phyloP scores from a whole-genome alignment of 768 basidiomycete species.

The Cyclocybe cylindracea region DNA sequence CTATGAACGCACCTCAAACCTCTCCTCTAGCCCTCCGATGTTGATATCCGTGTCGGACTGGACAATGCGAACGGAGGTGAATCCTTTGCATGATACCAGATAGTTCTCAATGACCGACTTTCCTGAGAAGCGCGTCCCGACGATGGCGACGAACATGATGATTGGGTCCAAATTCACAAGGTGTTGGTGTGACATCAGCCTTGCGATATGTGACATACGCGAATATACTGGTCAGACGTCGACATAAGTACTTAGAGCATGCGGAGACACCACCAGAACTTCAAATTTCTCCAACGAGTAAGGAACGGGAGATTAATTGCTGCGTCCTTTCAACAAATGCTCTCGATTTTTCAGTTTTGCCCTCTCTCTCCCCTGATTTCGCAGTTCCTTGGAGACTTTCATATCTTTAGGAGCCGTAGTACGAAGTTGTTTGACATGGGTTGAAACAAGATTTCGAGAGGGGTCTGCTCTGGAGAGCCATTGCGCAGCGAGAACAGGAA shows the following conservation, averaged over 20 bases:
- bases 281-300: too few species aligned
- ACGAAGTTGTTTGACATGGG: constrained; percentile 79
- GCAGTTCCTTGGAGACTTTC: constrained; percentile 62
- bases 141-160: constrained; percentile 67
- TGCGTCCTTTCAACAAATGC: not conserved
- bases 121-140: constrained; percentile 64
- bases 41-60: constrained; percentile 14
- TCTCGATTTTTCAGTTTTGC: constrained; percentile 36
- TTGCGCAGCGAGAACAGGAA: constrained; percentile 61
- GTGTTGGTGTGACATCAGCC: not conserved
- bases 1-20: constrained; percentile 14
- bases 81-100: constrained; percentile 57
- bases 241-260: not conserved
- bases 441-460: constrained; percentile 49
- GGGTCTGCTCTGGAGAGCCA: constrained; percentile 52
- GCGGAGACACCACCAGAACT: too few species aligned
- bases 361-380: constrained; percentile 48
- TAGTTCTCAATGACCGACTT: constrained; percentile 62
- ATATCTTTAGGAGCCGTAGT: constrained; percentile 83
- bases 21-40: constrained; percentile 15
- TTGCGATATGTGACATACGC: constrained; percentile 12
- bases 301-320: too few species aligned
- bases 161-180: not conserved
- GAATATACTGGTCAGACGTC: not conserved
- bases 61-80: constrained; percentile 49